Base-by-base conservation (phyloP, 2,329 filamentous ascomycete genomes). In the Phaeomoniella chlamydospora region DNA sequence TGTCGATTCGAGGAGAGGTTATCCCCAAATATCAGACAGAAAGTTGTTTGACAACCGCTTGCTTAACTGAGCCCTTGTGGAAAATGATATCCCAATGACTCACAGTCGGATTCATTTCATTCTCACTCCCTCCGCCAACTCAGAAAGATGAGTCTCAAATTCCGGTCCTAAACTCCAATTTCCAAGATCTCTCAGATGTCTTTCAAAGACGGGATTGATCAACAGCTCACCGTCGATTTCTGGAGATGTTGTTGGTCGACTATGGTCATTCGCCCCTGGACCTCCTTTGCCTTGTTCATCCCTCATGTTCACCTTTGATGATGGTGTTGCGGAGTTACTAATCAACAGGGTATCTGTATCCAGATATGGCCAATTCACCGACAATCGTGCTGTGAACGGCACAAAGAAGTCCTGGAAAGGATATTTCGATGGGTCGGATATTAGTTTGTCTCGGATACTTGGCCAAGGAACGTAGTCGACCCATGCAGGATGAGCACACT, bases 151-250 rank as follows among this genome's bases (percentile, higher is more conserved):
- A n/a, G n/a, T n/a, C n/a, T n/a, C 67, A 54, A 90, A 90, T 2
- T 65, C 63, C 4, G 72, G 68, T 0, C 85, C 85, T 2, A 94
- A 51, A 39, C 74, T 80, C 86, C 87, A 94, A 49, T 93, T 93
- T 40, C 77, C 71, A 29, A 86, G 51, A 31, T 81, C 68, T 3
- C 79, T 61, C 34, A 94, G 51, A 53, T 94, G 86, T 26, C 74
- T 67, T 57, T 92, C 83, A 53, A 93, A 94, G 0, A 84, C 81
- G 0, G 85, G 85, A 44, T 90, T 93, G 43, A 94, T 84, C 43
- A 81, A 67, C 40, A 85, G 64, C 48, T 86, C 78, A 5, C 78
- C 73, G n/a, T n/a, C n/a, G n/a, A n/a, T n/a, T n/a, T n/a, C n/a
- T n/a, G n/a, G n/a, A n/a, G n/a, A n/a, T n/a, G n/a, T n/a, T n/a